Conservation (phyloP, 2,329 filamentous ascomycete genomes). For the Hymenotorrendiella dingleyae region DNA sequence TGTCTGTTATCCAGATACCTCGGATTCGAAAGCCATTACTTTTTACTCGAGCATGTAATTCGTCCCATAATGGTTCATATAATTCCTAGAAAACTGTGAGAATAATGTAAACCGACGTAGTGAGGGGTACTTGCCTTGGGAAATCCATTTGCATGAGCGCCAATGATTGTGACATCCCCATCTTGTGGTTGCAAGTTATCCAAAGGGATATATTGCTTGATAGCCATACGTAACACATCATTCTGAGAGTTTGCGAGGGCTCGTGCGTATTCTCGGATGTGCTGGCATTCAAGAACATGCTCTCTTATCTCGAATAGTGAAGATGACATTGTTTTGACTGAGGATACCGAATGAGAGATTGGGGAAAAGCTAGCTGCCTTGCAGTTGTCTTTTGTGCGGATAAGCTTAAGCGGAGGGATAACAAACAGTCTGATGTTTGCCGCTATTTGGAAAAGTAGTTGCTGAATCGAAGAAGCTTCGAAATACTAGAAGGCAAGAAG, state of each 20-base stretch:
- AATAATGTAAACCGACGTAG: not conserved
- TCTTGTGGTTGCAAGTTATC: conserved; percentile 61
- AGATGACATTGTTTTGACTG: no score
- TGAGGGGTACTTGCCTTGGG: conserved; percentile 60
- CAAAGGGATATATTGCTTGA: conserved; percentile 84
- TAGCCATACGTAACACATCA: conserved; percentile 63
- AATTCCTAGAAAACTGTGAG: conserved; percentile 55
- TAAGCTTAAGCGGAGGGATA: no score
- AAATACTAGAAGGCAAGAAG: no score
- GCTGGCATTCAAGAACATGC: conserved; percentile 66
- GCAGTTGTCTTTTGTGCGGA: no score
- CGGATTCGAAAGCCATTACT: conserved; percentile 63
- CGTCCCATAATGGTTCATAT: conserved; percentile 89
- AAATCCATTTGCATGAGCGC: conserved; percentile 85
- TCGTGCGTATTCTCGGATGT: conserved; percentile 76
- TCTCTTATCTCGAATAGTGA: conserved; percentile 59
- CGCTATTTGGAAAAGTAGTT: no score
- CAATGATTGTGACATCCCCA: conserved; percentile 80
- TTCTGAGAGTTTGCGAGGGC: conserved; percentile 69
- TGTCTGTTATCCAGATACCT: conserved; percentile 84
- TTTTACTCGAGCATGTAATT: conserved; percentile 57
- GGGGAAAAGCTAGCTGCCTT: no score
- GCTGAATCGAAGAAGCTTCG: no score
- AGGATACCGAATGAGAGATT: no score
- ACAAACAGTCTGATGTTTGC: no score